phyloP scores from a whole-genome alignment of 2,329 filamentous ascomycete genomes.

The Botrytis fabae region DNA sequence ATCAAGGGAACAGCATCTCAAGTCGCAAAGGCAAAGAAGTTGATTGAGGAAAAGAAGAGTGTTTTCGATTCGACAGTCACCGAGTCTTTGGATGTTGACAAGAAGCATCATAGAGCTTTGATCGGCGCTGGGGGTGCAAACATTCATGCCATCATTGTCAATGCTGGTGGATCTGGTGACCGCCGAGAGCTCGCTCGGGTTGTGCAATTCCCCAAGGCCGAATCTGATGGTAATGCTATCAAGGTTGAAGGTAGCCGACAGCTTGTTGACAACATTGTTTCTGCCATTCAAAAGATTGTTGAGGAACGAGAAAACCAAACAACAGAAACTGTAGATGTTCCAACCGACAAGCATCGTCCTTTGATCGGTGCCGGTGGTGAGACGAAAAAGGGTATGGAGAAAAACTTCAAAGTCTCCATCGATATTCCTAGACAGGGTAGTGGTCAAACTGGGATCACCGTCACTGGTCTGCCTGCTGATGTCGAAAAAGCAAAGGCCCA shows the following conservation, averaged over 20 bases:
- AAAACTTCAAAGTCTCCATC: constrained; percentile 80
- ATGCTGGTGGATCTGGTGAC: constrained; percentile 88
- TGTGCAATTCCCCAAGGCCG: constrained; percentile 91
- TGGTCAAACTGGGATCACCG: constrained; percentile 80
- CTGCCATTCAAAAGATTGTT: constrained; percentile 78
- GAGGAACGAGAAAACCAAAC: constrained; percentile 81
- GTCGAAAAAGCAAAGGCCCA: constrained; percentile 87
- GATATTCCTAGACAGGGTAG: constrained; percentile 91
- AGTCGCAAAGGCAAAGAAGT: constrained; percentile 87
- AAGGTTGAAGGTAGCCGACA: constrained; percentile 82
- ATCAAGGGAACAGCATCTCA: constrained; percentile 91
- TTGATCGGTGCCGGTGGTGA: constrained; percentile 93
- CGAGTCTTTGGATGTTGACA: constrained; percentile 84
- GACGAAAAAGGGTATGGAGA: constrained; percentile 79
- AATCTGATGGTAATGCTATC: constrained; percentile 78
- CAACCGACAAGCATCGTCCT: constrained; percentile 83
- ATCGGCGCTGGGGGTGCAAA: constrained; percentile 86
- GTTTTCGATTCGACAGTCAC: constrained; percentile 89
- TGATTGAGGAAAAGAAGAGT: constrained; percentile 81
- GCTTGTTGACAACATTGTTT: constrained; percentile 85
- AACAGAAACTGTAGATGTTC: constrained; percentile 75
- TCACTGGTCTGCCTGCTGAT: constrained; percentile 74
- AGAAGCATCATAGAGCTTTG: constrained; percentile 86
- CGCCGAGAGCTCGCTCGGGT: constrained; percentile 80
- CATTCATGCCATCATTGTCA: constrained; percentile 80